These are phyloP conservation scores for rapeseed (Brassica napus) DNA, from an alignment of 345 rosid genomes.

Conservation along the genomic window Da-Ae NC_063450.1:6793501-6794000, in stretches of 20 bases:
- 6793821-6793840: not conserved
- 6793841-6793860: not conserved
- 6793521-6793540: not conserved
- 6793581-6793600: not conserved
- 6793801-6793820: not conserved
- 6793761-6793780: not conserved
- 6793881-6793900: not conserved
- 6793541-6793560: slow-evolving; percentile 10
- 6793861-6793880: slow-evolving; percentile 33
- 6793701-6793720: not conserved
- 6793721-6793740: not conserved
- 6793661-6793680: not conserved
- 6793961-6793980: not conserved
- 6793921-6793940: slow-evolving; percentile 51
- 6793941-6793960: not conserved
- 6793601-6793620: not conserved
- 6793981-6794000: not conserved
- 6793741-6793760: not conserved
- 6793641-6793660: not conserved
- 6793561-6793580: not conserved
- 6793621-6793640: not conserved
- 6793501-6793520: slow-evolving; percentile 19
- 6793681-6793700: not conserved
- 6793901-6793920: not conserved
- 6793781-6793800: not conserved